A percentile compares a stretch with the other conserved stretches of the same genome.
Conservation (phyloP, 2,329 filamentous ascomycete species). For the Stachybotrys elegans region DNA sequence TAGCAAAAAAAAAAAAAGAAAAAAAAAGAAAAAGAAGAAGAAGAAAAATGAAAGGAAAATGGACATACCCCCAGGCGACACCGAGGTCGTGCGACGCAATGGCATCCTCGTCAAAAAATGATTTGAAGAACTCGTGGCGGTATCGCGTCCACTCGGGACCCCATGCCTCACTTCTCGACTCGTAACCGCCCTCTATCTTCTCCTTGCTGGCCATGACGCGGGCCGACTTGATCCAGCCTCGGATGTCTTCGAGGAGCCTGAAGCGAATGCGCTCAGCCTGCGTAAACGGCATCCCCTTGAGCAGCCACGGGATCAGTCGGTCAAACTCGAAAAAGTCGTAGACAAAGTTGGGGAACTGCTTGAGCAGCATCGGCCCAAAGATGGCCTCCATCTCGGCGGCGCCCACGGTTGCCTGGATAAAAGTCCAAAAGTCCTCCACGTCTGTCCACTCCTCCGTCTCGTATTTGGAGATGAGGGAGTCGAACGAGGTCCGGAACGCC, state of each 20-base stretch:
- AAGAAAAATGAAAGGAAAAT: background rate
- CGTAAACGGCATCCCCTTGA: background rate
- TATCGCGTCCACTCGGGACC: background rate
- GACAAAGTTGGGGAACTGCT: background rate
- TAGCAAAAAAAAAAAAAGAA: background rate
- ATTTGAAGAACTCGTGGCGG: background rate
- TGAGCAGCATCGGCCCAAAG: slow-evolving; percentile 1
- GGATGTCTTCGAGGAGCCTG: background rate
- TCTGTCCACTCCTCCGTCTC: background rate
- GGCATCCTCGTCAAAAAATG: slow-evolving; percentile 2
- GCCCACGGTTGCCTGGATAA: slow-evolving; percentile 1
- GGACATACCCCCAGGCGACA: slow-evolving; percentile 3
- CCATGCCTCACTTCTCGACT: background rate
- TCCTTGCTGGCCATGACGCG: background rate
- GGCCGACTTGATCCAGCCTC: background rate
- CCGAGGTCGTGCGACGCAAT: slow-evolving; percentile 1
- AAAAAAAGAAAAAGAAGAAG: too few species aligned
- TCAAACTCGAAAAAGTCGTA: slow-evolving; percentile 2
- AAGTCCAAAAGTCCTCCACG: slow-evolving; percentile 2
- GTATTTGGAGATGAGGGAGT: background rate
- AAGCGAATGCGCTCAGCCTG: background rate
- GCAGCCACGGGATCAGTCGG: background rate
- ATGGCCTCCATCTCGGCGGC: slow-evolving; percentile 1
- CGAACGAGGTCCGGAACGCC: background rate
- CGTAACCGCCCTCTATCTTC: background rate